Evolutionary conservation across 106 monocot species (phyloP).

Genomic region (Dactylorhiza incarnata): DNA sequence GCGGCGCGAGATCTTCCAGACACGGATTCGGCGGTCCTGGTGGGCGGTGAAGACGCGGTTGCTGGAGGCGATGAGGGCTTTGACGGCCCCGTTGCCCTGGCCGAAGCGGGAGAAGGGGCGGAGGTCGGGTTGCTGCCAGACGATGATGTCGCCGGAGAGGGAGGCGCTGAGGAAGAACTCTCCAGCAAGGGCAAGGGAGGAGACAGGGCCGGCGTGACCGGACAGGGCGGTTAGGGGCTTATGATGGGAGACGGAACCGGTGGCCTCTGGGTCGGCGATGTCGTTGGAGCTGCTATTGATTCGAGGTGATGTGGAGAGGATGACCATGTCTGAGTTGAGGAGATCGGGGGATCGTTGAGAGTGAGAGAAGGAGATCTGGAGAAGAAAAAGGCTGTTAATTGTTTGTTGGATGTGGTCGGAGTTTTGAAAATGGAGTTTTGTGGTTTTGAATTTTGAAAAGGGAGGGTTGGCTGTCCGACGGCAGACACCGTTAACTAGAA

Average conservation of each 20-base stretch:
- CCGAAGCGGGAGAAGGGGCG: conserved; percentile 56
- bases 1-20: conserved; percentile 50
- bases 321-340: not conserved
- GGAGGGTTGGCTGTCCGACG: not conserved
- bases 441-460: not conserved
- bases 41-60: conserved; percentile 67
- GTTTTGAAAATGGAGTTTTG: not conserved
- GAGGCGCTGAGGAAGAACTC: conserved; percentile 89
- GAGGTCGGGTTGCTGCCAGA: conserved; percentile 69
- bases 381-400: not conserved
- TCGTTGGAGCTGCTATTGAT: too few relatives aligned
- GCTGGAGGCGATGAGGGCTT: conserved; percentile 49
- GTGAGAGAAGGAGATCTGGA: not conserved
- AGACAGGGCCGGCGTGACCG: conserved; percentile 43
- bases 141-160: conserved; percentile 44
- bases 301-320: not conserved
- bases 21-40: conserved; percentile 63
- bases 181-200: conserved; percentile 63
- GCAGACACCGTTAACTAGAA: too few relatives aligned
- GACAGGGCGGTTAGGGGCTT: conserved; percentile 39
- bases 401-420: not conserved
- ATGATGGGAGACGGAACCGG: conserved; percentile 2
- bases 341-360: not conserved
- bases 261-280: too few relatives aligned
- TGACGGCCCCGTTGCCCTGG: conserved; percentile 48